These are phyloP conservation scores for Cryptococcus wingfieldii DNA, from an alignment of 1,284 basidiomycete genomes.

Conservation along the genomic window DNA sequence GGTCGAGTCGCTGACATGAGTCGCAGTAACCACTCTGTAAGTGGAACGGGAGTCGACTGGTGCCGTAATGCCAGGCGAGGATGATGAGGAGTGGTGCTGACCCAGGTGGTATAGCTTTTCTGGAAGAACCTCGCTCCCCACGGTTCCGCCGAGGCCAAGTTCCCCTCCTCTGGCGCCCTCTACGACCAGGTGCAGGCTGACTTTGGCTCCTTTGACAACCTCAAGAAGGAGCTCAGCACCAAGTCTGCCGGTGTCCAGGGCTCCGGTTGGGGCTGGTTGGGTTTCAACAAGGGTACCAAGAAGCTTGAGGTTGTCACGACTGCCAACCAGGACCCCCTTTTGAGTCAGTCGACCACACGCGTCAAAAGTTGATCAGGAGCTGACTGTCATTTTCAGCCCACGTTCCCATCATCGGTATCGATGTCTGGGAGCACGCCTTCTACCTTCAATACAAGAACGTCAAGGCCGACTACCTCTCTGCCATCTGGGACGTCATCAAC, in stretches of 20 bases:
- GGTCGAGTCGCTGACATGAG: neutral
- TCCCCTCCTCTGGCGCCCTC: constrained; percentile 64
- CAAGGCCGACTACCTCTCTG: constrained; percentile 82
- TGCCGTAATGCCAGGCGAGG: neutral
- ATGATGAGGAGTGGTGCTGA: neutral
- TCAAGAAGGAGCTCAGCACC: constrained; percentile 76
- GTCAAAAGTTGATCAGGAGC: neutral
- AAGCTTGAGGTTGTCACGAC: constrained; percentile 87
- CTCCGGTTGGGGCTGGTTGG: constrained; percentile 98
- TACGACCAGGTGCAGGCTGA: constrained; percentile 75
- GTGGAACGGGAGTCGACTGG: constrained; percentile 2
- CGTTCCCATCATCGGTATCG: constrained; percentile 87
- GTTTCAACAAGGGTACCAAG: constrained; percentile 65
- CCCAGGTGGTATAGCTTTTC: constrained; percentile 82
- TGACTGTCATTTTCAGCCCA: constrained; percentile 55
- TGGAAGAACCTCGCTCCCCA: constrained; percentile 91
- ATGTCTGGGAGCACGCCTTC: constrained; percentile 71
- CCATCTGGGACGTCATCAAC: constrained; percentile 90
- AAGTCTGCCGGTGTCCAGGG: constrained; percentile 92
- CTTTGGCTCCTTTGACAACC: constrained; percentile 74
- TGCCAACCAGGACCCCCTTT: constrained; percentile 92
- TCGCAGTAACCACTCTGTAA: constrained; percentile 45
- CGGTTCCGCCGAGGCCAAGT: constrained; percentile 57
- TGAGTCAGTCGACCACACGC: constrained; percentile 49
- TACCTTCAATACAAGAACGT: constrained; percentile 90